Evolutionary conservation across 345 rosid species (phyloP).

Genomic region (Melaleuca quinquenervia): DNA sequence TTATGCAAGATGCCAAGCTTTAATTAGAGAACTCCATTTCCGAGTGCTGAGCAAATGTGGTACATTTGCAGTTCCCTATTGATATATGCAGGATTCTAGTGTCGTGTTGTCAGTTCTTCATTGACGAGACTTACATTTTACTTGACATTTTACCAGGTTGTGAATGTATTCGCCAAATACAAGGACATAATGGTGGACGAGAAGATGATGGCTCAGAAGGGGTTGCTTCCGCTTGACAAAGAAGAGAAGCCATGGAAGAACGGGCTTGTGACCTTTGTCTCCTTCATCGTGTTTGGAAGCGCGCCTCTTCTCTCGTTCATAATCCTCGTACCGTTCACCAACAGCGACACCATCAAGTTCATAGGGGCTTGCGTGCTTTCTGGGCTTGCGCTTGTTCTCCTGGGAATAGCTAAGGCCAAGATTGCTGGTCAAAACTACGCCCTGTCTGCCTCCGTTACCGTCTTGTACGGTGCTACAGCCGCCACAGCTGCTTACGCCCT

Average conservation of each 20-base stretch:
- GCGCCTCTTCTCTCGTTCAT: conserved; percentile 34
- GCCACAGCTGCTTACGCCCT: conserved; percentile 28
- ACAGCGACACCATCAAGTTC: conserved; percentile 14
- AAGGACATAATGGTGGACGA: conserved; percentile 21
- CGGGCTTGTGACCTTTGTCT: conserved; percentile 13
- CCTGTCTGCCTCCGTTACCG: conserved; percentile 4
- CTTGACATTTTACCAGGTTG: conserved; percentile 8
- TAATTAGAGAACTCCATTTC: background rate
- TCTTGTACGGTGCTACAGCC: conserved; percentile 18
- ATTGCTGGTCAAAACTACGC: conserved; percentile 14
- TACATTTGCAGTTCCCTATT: background rate
- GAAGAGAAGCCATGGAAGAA: conserved; percentile 28
- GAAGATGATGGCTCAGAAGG: conserved; percentile 14
- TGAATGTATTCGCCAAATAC: conserved; percentile 19
- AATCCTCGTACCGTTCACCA: conserved; percentile 22
- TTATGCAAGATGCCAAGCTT: background rate
- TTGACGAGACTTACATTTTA: background rate
- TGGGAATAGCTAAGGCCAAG: conserved; percentile 28
- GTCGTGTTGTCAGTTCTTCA: background rate
- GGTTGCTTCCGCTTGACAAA: conserved; percentile 5
- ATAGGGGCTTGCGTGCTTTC: conserved; percentile 27
- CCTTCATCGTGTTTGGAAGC: conserved; percentile 25
- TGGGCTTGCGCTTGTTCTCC: conserved; percentile 18
- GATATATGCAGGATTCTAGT: background rate
- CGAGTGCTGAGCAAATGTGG: background rate